phyloP scores from a whole-genome alignment of 257 asterid species.

The Ilex aquifolium region DNA sequence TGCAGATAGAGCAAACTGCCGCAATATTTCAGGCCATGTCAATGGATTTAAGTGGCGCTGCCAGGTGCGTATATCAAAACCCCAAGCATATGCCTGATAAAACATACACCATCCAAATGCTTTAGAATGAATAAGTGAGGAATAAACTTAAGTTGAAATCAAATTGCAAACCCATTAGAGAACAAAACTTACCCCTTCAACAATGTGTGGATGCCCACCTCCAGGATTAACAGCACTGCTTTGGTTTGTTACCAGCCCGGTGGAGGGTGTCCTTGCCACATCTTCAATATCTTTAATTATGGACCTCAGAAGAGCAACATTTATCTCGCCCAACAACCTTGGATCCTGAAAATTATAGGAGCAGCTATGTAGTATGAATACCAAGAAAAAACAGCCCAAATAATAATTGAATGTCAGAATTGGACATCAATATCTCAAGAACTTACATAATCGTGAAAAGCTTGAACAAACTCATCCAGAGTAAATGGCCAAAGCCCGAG shows the following conservation, averaged over 20 bases:
- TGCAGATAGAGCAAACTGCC: slow-evolving; percentile 89
- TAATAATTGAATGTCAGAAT: background rate
- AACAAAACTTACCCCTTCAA: slow-evolving; percentile 66
- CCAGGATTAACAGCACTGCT: slow-evolving; percentile 43
- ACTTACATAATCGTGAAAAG: slow-evolving; percentile 71
- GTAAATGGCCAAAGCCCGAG: slow-evolving; percentile 95
- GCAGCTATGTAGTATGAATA: slow-evolving; percentile 1
- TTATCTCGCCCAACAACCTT: slow-evolving; percentile 80
- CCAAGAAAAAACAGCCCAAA: slow-evolving; percentile 3
- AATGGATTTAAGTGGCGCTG: slow-evolving; percentile 59
- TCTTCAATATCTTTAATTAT: slow-evolving; percentile 82
- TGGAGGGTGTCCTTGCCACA: slow-evolving; percentile 58
- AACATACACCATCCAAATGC: slow-evolving; percentile 18
- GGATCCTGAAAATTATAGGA: slow-evolving; percentile 47
- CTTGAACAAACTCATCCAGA: slow-evolving; percentile 76
- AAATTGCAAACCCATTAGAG: slow-evolving; percentile 5
- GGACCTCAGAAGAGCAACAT: slow-evolving; percentile 64
- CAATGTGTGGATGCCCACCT: slow-evolving; percentile 79
- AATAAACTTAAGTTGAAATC: background rate
- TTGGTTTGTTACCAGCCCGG: slow-evolving; percentile 44
- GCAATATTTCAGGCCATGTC: slow-evolving; percentile 93
- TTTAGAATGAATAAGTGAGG: slow-evolving; percentile 5
- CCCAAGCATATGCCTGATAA: slow-evolving; percentile 88
- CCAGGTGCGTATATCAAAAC: slow-evolving; percentile 86
- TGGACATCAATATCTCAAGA: background rate